Conservation (phyloP, 1,284 basidiomycete genomes). For the Neolentinus lepideus region DNA sequence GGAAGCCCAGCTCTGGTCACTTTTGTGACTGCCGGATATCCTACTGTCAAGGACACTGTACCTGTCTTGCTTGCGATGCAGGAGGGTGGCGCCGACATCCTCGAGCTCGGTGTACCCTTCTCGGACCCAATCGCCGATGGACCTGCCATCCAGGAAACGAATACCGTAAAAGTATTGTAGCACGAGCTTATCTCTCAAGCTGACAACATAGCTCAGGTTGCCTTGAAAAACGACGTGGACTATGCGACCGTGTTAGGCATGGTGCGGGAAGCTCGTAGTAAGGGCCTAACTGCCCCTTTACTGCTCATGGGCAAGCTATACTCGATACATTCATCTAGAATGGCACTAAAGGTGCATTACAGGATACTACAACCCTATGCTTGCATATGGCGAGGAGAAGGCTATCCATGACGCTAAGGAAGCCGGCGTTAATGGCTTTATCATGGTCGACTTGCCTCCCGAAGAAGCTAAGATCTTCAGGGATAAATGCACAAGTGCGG, state of each 20-base stretch:
- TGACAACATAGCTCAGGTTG: conserved; percentile 46
- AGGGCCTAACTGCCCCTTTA: conserved; percentile 83
- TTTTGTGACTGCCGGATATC: conserved; percentile 91
- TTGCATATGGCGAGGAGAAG: conserved; percentile 93
- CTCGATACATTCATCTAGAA: neutral
- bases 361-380: conserved; percentile 96
- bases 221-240: conserved; percentile 73
- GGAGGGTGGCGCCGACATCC: conserved; percentile 89
- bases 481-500: conserved; percentile 74
- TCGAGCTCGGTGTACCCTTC: conserved; percentile 95
- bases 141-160: conserved; percentile 86
- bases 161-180: conserved; percentile 55
- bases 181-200: conserved; percentile 1
- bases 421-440: conserved; percentile 95
- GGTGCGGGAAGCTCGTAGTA: conserved; percentile 71
- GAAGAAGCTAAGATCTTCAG: conserved; percentile 93
- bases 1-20: conserved; percentile 73
- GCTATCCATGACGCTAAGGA: conserved; percentile 84
- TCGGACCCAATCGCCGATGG: conserved; percentile 97
- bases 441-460: conserved; percentile 96
- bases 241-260: conserved; percentile 73
- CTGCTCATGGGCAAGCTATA: conserved; percentile 80
- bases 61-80: conserved; percentile 88
- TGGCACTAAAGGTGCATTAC: conserved; percentile 2
- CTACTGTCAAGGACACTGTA: conserved; percentile 74